phyloP scores from a whole-genome alignment of 2,329 filamentous ascomycete species.

The Acrocalymma vagum region DNA sequence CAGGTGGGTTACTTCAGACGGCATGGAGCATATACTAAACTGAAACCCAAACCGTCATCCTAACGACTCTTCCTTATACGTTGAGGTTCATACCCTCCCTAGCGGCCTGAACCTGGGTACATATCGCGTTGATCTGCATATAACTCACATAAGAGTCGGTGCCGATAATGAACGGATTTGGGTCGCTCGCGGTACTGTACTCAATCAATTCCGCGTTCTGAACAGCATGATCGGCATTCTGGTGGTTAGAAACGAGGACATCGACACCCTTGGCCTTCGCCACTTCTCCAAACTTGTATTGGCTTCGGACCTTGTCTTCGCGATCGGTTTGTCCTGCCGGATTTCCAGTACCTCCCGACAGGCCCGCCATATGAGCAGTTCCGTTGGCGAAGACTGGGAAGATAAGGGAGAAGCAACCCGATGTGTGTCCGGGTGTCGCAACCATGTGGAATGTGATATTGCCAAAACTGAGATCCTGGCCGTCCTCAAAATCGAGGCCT shows the following conservation, averaged over 20 bases:
- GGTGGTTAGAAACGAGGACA: constrained; percentile 19
- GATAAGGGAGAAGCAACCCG: constrained; percentile 12
- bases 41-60: too few species aligned
- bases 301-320: constrained; percentile 8
- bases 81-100: too few species aligned
- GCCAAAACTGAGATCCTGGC: too few species aligned
- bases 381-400: constrained; percentile 16
- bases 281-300: constrained; percentile 7
- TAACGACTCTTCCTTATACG: too few species aligned
- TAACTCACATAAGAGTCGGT: constrained; percentile 12
- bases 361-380: constrained; percentile 10
- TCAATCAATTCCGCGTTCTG: constrained; percentile 18
- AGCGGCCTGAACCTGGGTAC: constrained; percentile 9
- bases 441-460: constrained; percentile 11
- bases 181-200: constrained; percentile 4
- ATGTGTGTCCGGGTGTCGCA: constrained; percentile 18
- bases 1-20: too few species aligned
- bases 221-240: constrained; percentile 17
- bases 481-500: constrained; percentile 11
- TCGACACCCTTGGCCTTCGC: constrained; percentile 15
- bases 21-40: too few species aligned
- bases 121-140: constrained; percentile 16
- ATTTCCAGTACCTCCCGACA: constrained; percentile 15
- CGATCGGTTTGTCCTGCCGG: constrained; percentile 2
- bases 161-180: constrained; percentile 20